These are phyloP conservation scores for Saccharomycopsis amapae DNA, from an alignment of 805 yeast genomes.

Conservation along the genomic window DNA sequence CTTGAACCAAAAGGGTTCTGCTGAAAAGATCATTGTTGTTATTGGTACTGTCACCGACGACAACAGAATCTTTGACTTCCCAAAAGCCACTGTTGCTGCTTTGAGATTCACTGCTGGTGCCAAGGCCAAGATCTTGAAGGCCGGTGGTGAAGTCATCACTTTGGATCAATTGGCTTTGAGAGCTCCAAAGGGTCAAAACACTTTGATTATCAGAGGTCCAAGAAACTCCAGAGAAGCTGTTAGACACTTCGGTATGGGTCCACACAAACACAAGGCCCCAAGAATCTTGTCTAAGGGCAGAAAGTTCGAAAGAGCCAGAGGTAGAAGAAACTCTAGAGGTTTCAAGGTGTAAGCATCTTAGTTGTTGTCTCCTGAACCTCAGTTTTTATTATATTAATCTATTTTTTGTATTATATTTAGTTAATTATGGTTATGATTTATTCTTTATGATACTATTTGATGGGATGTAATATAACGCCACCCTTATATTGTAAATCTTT, in stretches of 20 bases:
- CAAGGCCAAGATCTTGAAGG: conserved; percentile 92
- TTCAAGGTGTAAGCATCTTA: conserved; percentile 95
- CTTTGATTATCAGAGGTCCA: conserved; percentile 97
- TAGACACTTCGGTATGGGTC: conserved; percentile 99
- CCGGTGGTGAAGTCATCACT: conserved; percentile 99
- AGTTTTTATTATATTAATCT: conserved; percentile 1
- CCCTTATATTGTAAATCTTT: no score
- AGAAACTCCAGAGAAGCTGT: conserved; percentile 99
- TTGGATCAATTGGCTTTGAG: conserved; percentile 98
- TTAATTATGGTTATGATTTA: conserved; percentile 1
- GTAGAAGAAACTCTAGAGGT: conserved; percentile 98
- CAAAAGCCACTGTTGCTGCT: conserved; percentile 98
- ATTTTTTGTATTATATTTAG: conserved; percentile 1
- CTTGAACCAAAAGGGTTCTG: conserved; percentile 74
- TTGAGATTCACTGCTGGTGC: conserved; percentile 99
- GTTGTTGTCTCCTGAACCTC: no score
- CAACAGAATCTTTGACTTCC: conserved; percentile 86
- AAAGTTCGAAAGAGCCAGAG: conserved; percentile 99
- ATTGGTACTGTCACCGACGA: conserved; percentile 99
- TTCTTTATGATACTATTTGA: no score
- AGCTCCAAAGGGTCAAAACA: conserved; percentile 99
- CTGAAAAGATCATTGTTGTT: conserved; percentile 90
- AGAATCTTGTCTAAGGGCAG: conserved; percentile 96
- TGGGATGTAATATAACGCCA: no score
- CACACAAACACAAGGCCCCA: conserved; percentile 99